Conservation (phyloP, 306 rosid genomes). For the Senna siamea region DNA sequence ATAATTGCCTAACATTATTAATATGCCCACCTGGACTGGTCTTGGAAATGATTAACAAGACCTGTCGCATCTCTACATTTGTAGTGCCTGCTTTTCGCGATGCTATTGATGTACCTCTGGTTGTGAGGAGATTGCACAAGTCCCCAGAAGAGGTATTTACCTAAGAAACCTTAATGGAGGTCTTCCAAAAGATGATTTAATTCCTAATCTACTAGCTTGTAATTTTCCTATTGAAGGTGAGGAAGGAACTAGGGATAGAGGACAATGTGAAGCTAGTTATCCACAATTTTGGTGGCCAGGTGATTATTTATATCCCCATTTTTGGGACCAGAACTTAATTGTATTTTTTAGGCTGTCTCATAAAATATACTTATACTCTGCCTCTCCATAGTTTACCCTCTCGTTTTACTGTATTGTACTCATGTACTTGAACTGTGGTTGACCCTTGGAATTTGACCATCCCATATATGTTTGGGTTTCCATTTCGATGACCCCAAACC, state of each 20-base stretch:
- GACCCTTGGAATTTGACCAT: constrained; percentile 12
- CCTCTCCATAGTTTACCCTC: background rate
- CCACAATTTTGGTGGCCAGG: constrained; percentile 98
- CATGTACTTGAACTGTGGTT: constrained; percentile 11
- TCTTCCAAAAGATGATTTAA: constrained; percentile 34
- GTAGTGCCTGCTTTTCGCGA: constrained; percentile 96
- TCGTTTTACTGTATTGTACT: background rate
- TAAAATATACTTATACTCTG: constrained; percentile 20
- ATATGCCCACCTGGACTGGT: constrained; percentile 11
- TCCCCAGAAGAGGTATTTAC: constrained; percentile 79
- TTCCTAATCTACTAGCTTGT: constrained; percentile 10
- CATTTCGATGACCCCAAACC: no score
- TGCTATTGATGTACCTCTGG: constrained; percentile 85
- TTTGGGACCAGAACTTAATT: constrained; percentile 9
- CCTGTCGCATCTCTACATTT: constrained; percentile 33
- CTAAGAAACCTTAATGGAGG: constrained; percentile 25
- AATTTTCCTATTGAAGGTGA: constrained; percentile 61
- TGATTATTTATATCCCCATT: constrained; percentile 33
- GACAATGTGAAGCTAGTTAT: constrained; percentile 78
- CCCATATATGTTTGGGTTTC: no score
- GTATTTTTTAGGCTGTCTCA: background rate
- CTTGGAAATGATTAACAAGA: constrained; percentile 19
- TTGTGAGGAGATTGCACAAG: constrained; percentile 90
- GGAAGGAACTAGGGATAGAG: constrained; percentile 71
- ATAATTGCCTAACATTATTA: constrained; percentile 29